Percentiles rank a stretch among this genome's conserved stretches.
These are phyloP conservation scores for Ilex asprella DNA, from an alignment of 257 asterid genomes.

Conservation along the genomic window DNA sequence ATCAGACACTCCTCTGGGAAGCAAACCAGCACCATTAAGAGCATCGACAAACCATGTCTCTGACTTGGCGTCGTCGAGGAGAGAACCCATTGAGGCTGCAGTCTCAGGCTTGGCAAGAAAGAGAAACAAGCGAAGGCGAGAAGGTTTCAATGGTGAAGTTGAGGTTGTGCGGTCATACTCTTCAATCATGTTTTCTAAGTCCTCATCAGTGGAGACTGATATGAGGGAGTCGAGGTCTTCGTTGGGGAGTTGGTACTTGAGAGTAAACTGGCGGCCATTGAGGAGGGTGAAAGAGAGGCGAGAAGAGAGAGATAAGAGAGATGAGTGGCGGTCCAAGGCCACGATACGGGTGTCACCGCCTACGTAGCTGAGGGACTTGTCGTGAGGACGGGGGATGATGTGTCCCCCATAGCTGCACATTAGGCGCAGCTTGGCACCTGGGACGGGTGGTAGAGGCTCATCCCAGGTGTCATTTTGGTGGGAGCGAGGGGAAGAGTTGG, in stretches of 20 bases:
- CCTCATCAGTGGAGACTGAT: slow-evolving; percentile 62
- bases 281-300: slow-evolving; percentile 63
- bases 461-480: slow-evolving; percentile 43
- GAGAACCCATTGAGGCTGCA: slow-evolving; percentile 56
- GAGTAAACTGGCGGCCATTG: slow-evolving; percentile 43
- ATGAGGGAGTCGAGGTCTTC: slow-evolving; percentile 79
- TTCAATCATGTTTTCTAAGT: slow-evolving; percentile 71
- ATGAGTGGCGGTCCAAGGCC: slow-evolving; percentile 45
- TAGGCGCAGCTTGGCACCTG: slow-evolving; percentile 60
- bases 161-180: slow-evolving; percentile 52
- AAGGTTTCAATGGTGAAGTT: slow-evolving; percentile 38
- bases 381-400: slow-evolving; percentile 75
- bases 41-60: slow-evolving; percentile 81
- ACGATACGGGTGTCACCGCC: slow-evolving; percentile 84
- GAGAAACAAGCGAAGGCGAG: slow-evolving; percentile 62
- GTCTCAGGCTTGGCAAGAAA: slow-evolving; percentile 58
- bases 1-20: slow-evolving; percentile 55
- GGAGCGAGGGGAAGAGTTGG: slow-evolving; percentile 42
- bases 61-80: slow-evolving; percentile 62
- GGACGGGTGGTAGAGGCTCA: slow-evolving; percentile 35
- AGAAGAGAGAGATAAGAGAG: slow-evolving; percentile 47
- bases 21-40: slow-evolving; percentile 49
- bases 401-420: slow-evolving; percentile 82
- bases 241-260: slow-evolving; percentile 70
- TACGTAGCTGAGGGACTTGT: slow-evolving; percentile 64